phyloP scores from a whole-genome alignment of 2,329 filamentous ascomycete genomes.

The Nigrospora sphaerica region DNA sequence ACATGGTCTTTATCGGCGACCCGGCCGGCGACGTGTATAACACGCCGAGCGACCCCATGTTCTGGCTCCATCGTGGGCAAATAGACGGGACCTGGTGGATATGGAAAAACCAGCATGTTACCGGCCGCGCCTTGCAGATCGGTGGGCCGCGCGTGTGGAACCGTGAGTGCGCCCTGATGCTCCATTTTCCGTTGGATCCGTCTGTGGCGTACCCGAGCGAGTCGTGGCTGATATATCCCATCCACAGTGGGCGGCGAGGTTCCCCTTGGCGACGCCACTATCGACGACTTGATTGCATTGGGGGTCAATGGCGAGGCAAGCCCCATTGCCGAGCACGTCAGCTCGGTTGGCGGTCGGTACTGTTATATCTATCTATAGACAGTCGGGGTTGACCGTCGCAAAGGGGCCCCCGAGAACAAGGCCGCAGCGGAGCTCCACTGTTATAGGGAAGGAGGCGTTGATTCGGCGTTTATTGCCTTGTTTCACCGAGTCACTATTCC shows the following conservation, averaged over 20 bases:
- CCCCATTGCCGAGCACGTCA: background rate
- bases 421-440: no score
- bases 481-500: no score
- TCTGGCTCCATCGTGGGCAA: background rate
- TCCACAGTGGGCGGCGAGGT: slow-evolving; percentile 11
- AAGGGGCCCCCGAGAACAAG: no score
- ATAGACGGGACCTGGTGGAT: slow-evolving; percentile 25
- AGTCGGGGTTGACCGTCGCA: no score
- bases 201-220: no score
- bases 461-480: no score
- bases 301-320: slow-evolving; percentile 2
- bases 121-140: slow-evolving; percentile 21
- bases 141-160: slow-evolving; percentile 16
- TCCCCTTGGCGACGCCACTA: slow-evolving; percentile 12
- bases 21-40: slow-evolving; percentile 18
- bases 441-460: no score
- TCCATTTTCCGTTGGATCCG: no score
- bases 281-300: slow-evolving; percentile 14
- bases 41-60: background rate
- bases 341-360: background rate
- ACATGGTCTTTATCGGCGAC: slow-evolving; percentile 27
- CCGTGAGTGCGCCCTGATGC: background rate
- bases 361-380: background rate
- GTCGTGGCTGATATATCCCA: no score
- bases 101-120: slow-evolving; percentile 23